Evolutionary conservation across 164 flowering plant genomes (phyloP).

Genomic region (Paratinospora sagittata): DNA sequence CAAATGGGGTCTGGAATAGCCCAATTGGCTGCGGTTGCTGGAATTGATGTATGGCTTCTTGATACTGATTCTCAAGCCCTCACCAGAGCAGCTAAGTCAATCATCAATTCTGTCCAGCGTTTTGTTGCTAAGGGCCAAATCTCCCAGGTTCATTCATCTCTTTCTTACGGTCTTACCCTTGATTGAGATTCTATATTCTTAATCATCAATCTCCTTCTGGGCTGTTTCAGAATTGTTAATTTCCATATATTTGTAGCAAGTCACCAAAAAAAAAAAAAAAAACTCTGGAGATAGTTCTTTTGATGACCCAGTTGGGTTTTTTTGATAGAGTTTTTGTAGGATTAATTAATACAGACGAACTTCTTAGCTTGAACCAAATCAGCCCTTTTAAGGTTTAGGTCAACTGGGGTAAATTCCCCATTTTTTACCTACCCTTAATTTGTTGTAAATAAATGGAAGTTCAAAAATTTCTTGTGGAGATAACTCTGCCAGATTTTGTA

Average conservation of each 20-base stretch:
- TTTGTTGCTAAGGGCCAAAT: conserved; percentile 52
- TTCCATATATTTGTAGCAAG: no score
- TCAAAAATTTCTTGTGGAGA: no score
- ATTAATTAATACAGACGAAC: neutral
- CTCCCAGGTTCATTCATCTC: conserved; percentile 45
- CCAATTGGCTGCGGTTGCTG: conserved; percentile 63
- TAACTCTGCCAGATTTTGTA: no score
- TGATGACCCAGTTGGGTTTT: neutral
- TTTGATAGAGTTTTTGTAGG: neutral
- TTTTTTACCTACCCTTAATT: neutral
- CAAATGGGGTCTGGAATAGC: conserved; percentile 99
- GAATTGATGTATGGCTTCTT: conserved; percentile 54
- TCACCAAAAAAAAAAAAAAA: no score
- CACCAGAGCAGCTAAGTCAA: conserved; percentile 36
- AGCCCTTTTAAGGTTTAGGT: neutral
- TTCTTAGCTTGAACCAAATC: neutral
- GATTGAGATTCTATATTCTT: neutral
- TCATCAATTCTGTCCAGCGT: conserved; percentile 45
- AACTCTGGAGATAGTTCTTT: no score
- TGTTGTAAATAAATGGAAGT: neutral
- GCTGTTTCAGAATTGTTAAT: neutral
- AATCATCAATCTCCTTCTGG: neutral
- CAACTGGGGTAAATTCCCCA: neutral
- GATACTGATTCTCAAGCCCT: conserved; percentile 64
- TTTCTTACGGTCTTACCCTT: neutral